Base-by-base conservation (phyloP, 768 basidiomycete species). In the Mycena maculata region DNA sequence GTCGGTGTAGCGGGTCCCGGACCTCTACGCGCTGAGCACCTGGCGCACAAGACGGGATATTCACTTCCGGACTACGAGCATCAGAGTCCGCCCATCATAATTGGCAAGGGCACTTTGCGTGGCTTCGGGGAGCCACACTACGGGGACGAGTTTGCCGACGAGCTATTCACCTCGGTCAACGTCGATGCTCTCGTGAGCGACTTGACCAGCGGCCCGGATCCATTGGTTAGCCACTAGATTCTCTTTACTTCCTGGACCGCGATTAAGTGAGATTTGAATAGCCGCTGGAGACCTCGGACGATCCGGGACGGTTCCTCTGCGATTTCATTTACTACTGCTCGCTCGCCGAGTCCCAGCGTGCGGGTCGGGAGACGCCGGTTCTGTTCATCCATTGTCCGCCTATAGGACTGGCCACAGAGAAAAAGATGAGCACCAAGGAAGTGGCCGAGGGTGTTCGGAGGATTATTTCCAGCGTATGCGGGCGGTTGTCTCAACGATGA, bases 311-410 rank as follows among this genome's bases (percentile, higher is more conserved):
- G 74, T 93, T 88, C 75, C 78, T 92, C 13, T 91, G 89, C 74
- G 92, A 93, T 78, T 93, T 90, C 76, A 85, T 90, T 65, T 92
- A 90, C 75, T 93, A 91, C 72, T 90, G 90, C 73, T 92, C 90
- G 12, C 83, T 92, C 28, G 90, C 90, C 6, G 91, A 92, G 74
- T 84, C 87, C 28, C 86, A 84, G 72, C 86, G 89, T 4, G 81
- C 76, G 22, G 79, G 80, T 2, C 78, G 81, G 20, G 79, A 79
- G 42, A 82, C 81, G 4, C 83, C 84, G 47, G 90, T 93, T 52
- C 77, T 92, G 9, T 91, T 91, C 76, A 77, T 92, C 72, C 92
- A 93, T 73, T 91, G 90, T 71, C 88, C 90, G 13, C 92, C 92
- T 0, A 84, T 88, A 18, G 85, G 83, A 56, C 86, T n/a, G n/a